Conservation (phyloP, 371 early-diverging fungal species). For the Apophysomyces ossiformis region DNA sequence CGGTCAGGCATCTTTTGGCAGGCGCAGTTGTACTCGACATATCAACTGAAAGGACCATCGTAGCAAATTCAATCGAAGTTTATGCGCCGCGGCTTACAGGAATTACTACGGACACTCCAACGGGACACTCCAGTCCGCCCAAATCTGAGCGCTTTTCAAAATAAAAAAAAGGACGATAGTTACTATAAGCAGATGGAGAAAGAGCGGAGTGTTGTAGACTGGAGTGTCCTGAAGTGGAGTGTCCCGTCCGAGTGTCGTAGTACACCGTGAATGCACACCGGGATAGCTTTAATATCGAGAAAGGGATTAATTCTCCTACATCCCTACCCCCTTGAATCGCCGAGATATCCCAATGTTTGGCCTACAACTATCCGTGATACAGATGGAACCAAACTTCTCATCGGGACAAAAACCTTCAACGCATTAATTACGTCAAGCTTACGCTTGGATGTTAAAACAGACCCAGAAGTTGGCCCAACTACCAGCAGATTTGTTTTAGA, state of each 20-base stretch:
- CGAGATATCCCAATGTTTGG: slow-evolving; percentile 10
- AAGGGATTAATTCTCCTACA: not conserved
- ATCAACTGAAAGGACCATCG: slow-evolving; percentile 20
- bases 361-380: not conserved
- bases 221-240: no score
- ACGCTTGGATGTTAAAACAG: slow-evolving; percentile 5
- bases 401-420: slow-evolving; percentile 14
- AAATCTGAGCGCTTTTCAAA: no score
- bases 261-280: slow-evolving; percentile 12
- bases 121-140: no score
- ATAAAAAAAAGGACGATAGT: no score
- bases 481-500: not conserved
- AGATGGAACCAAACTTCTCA: slow-evolving; percentile 9
- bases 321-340: not conserved
- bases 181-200: no score
- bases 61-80: slow-evolving; percentile 32
- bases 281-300: not conserved
- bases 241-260: no score
- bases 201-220: no score
- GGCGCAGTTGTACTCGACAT: slow-evolving; percentile 20
- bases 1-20: slow-evolving; percentile 1
- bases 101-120: no score
- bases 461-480: slow-evolving; percentile 14
- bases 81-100: slow-evolving; percentile 16
- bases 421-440: slow-evolving; percentile 14